Percentiles rank a stretch among this genome's conserved stretches.
These are phyloP conservation scores for Pythium insidiosum DNA, from an alignment of 352 stramenopile species.

Conservation along the genomic window DNA sequence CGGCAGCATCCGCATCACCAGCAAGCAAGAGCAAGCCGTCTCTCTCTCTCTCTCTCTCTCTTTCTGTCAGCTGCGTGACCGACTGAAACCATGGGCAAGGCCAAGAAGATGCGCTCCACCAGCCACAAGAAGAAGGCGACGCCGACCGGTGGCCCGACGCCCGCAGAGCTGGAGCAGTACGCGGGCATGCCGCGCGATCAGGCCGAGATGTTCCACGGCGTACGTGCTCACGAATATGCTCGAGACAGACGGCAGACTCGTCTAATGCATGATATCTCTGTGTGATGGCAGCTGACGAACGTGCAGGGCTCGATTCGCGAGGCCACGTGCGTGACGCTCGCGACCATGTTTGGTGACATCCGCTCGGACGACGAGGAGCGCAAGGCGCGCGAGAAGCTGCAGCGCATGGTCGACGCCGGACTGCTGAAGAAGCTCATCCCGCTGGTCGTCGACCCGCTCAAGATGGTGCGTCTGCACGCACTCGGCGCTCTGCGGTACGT, in stretches of 20 bases:
- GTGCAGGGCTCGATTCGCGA: slow-evolving; percentile 77
- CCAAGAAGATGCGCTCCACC: slow-evolving; percentile 79
- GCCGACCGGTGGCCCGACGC: slow-evolving; percentile 46
- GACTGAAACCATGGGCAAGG: slow-evolving; percentile 59
- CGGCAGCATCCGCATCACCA: not conserved
- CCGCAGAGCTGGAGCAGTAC: slow-evolving; percentile 47
- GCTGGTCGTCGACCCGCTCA: slow-evolving; percentile 74
- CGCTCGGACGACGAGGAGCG: slow-evolving; percentile 47
- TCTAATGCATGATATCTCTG: not conserved
- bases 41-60: slow-evolving; percentile 1
- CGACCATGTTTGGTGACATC: slow-evolving; percentile 75
- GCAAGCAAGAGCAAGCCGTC: not conserved
- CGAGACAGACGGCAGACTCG: not conserved
- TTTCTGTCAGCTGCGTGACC: too few species aligned
- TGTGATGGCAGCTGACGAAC: slow-evolving; percentile 37
- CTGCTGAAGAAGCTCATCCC: slow-evolving; percentile 80
- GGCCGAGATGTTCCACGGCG: slow-evolving; percentile 60
- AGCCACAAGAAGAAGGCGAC: slow-evolving; percentile 78
- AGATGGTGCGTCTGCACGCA: slow-evolving; percentile 79
- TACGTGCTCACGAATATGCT: slow-evolving; percentile 12
- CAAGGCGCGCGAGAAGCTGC: slow-evolving; percentile 51
- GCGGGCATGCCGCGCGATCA: slow-evolving; percentile 42
- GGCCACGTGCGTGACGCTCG: slow-evolving; percentile 77
- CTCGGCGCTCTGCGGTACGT: slow-evolving; percentile 59
- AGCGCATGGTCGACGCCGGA: slow-evolving; percentile 68